phyloP scores from a whole-genome alignment of 2,329 filamentous ascomycete species.

The Raffaelea ambrosiae region DNA sequence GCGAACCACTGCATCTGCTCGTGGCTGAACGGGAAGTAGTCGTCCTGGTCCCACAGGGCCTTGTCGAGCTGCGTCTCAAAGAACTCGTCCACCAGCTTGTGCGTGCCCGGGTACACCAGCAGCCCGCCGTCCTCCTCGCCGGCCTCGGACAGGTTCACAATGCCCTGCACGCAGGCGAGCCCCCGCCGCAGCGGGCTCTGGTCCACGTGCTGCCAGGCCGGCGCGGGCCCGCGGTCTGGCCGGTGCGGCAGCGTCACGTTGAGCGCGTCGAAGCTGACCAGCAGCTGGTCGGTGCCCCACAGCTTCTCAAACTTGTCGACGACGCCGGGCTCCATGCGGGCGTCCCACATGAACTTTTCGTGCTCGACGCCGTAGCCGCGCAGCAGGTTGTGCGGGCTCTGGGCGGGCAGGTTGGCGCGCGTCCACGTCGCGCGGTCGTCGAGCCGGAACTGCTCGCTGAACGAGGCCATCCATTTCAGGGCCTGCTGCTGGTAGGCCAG shows the following conservation, averaged over 20 bases:
- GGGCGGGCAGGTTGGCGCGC: constrained; percentile 30
- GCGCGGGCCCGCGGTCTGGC: not conserved
- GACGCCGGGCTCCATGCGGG: constrained; percentile 10
- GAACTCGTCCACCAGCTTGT: constrained; percentile 11
- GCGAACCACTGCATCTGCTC: constrained; percentile 12
- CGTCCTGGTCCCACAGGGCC: constrained; percentile 18
- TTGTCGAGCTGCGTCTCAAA: constrained; percentile 8
- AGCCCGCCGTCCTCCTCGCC: constrained; percentile 8
- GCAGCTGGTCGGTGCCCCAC: constrained; percentile 14
- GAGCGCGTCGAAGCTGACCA: constrained; percentile 2
- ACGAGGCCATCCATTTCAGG: constrained; percentile 22
- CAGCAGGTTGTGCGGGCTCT: constrained; percentile 28
- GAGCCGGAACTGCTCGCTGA: constrained; percentile 24
- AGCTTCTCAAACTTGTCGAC: constrained; percentile 12
- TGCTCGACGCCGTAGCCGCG: constrained; percentile 1
- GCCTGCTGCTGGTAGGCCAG: not conserved
- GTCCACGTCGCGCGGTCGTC: constrained; percentile 31
- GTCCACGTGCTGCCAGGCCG: constrained; percentile 8
- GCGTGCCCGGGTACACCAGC: not conserved
- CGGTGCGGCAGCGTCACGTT: constrained; percentile 7
- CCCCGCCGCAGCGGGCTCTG: constrained; percentile 1
- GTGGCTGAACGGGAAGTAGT: constrained; percentile 12
- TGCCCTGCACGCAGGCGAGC: constrained; percentile 9
- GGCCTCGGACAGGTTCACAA: constrained; percentile 5
- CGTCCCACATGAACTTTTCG: constrained; percentile 4